Conservation (phyloP, 1,139 yeast genomes). For the Debaryomyces fabryi region DNA sequence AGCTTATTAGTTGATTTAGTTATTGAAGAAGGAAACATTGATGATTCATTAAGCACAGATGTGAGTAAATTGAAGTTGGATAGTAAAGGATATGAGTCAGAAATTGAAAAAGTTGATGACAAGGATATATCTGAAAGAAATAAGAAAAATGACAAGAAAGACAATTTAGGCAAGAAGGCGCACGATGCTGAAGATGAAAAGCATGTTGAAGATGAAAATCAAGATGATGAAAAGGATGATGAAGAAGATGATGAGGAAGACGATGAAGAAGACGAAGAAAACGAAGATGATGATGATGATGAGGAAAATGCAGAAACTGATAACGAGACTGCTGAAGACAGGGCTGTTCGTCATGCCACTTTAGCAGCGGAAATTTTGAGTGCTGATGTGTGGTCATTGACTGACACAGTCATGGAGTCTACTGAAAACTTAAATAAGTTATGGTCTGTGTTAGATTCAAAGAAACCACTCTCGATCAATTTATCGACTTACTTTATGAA, state of each 20-base stretch:
- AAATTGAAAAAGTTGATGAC: constrained; percentile 4
- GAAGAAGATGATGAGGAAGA: constrained; percentile 16
- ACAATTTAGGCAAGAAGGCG: constrained; percentile 1
- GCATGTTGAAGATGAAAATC: constrained; percentile 16
- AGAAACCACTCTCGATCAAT: constrained; percentile 64
- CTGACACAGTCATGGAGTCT: constrained; percentile 87
- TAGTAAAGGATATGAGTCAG: constrained; percentile 10
- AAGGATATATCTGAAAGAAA: constrained; percentile 1
- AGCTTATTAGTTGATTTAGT: constrained; percentile 68
- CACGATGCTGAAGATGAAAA: constrained; percentile 13
- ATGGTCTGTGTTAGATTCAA: constrained; percentile 75
- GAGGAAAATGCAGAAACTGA: constrained; percentile 21
- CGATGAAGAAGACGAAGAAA: constrained; percentile 17
- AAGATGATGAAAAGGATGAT: constrained; percentile 16
- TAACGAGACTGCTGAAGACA: constrained; percentile 51
- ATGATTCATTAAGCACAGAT: constrained; percentile 12
- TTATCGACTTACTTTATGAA: constrained; percentile 90
- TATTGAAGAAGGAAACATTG: constrained; percentile 45
- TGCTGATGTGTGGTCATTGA: constrained; percentile 93
- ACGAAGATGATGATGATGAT: constrained; percentile 15
- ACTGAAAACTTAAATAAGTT: constrained; percentile 63
- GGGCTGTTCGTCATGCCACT: constrained; percentile 71
- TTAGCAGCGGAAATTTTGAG: constrained; percentile 89
- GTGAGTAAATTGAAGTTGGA: constrained; percentile 10
- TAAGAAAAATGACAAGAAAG: constrained; percentile 10